Evolutionary conservation across 2,329 filamentous ascomycete species (phyloP).

Genomic region (Cladosporium oxysporum): DNA sequence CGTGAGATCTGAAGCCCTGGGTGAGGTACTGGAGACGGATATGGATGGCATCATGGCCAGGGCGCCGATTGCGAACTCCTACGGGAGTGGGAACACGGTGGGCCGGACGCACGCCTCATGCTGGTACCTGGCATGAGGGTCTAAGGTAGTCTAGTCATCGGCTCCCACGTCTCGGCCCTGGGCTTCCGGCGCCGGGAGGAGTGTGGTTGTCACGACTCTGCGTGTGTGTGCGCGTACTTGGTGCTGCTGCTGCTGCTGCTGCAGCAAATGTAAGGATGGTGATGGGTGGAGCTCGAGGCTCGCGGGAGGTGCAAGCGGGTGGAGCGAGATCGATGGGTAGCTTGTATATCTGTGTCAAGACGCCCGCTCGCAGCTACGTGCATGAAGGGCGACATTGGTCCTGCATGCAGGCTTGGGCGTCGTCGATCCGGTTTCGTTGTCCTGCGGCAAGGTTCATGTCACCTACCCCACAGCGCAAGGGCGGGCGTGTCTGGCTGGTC

Average conservation of each 20-base stretch:
- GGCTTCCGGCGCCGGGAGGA: conserved; percentile 16
- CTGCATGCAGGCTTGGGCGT: conserved; percentile 13
- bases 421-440: conserved; percentile 19
- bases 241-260: neutral
- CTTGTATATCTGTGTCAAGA: conserved; percentile 23
- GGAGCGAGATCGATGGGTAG: conserved; percentile 17
- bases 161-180: conserved; percentile 19
- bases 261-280: conserved; percentile 15
- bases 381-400: conserved; percentile 16
- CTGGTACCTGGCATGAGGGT: conserved; percentile 20
- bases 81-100: conserved; percentile 10
- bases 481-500: conserved; percentile 16
- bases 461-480: conserved; percentile 20
- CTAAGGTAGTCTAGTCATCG: conserved; percentile 9
- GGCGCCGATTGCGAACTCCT: conserved; percentile 2
- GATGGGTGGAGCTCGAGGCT: conserved; percentile 17
- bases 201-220: neutral
- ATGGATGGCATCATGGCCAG: neutral
- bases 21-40: neutral
- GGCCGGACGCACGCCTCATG: conserved; percentile 14
- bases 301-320: conserved; percentile 4
- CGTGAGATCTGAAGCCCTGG: conserved; percentile 19
- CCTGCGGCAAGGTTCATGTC: conserved; percentile 16
- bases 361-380: conserved; percentile 11
- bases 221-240: neutral